A percentile compares a stretch with the other conserved stretches of the same genome.
Conservation (phyloP, 2,329 filamentous ascomycete species). For the Stagonosporopsis cucurbitacearum region DNA sequence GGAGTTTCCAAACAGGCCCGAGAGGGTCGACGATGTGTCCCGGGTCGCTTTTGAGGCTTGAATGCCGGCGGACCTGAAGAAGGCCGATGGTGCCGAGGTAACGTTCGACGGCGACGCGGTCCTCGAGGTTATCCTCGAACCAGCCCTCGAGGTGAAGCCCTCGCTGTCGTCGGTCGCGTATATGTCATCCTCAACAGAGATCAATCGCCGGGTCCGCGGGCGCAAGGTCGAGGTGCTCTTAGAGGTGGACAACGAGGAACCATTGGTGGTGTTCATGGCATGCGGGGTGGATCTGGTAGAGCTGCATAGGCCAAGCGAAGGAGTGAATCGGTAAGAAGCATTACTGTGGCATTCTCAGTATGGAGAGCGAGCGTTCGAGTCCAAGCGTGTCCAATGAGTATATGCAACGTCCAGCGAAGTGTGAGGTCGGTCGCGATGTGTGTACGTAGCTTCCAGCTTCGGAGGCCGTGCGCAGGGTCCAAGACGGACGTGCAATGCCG, state of each 20-base stretch:
- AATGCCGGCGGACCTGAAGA: constrained; percentile 30
- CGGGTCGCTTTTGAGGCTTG: constrained; percentile 31
- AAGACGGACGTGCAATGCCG: constrained; percentile 12
- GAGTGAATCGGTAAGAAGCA: constrained; percentile 16
- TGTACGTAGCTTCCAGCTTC: constrained; percentile 16
- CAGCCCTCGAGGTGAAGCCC: constrained; percentile 48
- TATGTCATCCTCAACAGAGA: constrained; percentile 56
- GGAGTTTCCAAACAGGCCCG: constrained; percentile 56
- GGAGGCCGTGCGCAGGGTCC: constrained; percentile 15
- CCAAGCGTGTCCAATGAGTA: neutral
- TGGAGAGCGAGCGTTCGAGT: constrained; percentile 1
- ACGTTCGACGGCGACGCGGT: constrained; percentile 44
- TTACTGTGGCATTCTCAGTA: constrained; percentile 38
- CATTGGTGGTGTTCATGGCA: constrained; percentile 52
- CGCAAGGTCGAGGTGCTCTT: constrained; percentile 55
- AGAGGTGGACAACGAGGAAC: constrained; percentile 44
- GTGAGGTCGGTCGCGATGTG: constrained; percentile 12
- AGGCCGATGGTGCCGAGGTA: constrained; percentile 39
- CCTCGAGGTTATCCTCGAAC: constrained; percentile 48
- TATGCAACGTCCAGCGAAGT: neutral
- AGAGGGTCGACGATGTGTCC: constrained; percentile 42
- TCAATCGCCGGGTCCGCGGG: constrained; percentile 55
- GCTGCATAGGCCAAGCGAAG: constrained; percentile 46
- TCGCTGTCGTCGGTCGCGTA: constrained; percentile 45
- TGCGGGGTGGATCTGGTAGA: constrained; percentile 41